These are phyloP conservation scores for Dacryopinax primogenitus DNA, from an alignment of 768 basidiomycete species.

Conservation along the genomic window DNA sequence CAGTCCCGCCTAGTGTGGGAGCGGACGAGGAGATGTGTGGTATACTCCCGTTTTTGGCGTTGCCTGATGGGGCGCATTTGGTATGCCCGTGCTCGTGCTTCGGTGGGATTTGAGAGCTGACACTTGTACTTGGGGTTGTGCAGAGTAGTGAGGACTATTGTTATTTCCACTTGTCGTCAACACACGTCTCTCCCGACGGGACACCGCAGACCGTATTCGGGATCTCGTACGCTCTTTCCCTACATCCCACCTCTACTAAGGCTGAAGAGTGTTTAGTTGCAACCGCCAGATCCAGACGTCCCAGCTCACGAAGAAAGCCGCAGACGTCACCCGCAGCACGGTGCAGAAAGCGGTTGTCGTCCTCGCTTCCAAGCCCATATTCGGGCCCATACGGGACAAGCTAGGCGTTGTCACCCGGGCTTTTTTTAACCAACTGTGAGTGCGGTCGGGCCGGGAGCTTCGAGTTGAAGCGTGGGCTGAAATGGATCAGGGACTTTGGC, in stretches of 20 bases:
- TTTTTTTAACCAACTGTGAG: slow-evolving; percentile 68
- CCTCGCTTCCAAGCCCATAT: slow-evolving; percentile 76
- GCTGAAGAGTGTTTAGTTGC: slow-evolving; percentile 41
- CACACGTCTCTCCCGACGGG: slow-evolving; percentile 36
- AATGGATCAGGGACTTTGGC: slow-evolving; percentile 56
- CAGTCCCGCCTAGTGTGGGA: slow-evolving; percentile 40
- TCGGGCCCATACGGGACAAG: slow-evolving; percentile 93
- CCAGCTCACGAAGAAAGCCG: slow-evolving; percentile 52
- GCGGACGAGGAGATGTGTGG: slow-evolving; percentile 74
- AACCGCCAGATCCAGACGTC: slow-evolving; percentile 86
- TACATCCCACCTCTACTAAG: slow-evolving; percentile 3
- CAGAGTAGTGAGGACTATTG: slow-evolving; percentile 89
- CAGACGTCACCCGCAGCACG: slow-evolving; percentile 83
- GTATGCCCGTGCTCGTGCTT: slow-evolving; percentile 35
- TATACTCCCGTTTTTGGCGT: slow-evolving; percentile 84
- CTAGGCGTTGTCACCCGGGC: slow-evolving; percentile 88
- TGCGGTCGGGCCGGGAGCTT: too few relatives aligned
- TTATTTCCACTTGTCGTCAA: slow-evolving; percentile 73
- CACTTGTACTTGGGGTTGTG: slow-evolving; percentile 13
- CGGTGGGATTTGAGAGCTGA: not conserved
- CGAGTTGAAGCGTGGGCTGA: too few relatives aligned
- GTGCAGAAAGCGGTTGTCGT: slow-evolving; percentile 98
- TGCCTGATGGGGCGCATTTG: slow-evolving; percentile 94
- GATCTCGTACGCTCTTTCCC: slow-evolving; percentile 57
- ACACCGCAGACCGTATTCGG: slow-evolving; percentile 76